A percentile compares a stretch with the other conserved stretches of the same genome.
Conservation (phyloP, 2,329 filamentous ascomycete species). For the Phyllosticta ampelicida region DNA sequence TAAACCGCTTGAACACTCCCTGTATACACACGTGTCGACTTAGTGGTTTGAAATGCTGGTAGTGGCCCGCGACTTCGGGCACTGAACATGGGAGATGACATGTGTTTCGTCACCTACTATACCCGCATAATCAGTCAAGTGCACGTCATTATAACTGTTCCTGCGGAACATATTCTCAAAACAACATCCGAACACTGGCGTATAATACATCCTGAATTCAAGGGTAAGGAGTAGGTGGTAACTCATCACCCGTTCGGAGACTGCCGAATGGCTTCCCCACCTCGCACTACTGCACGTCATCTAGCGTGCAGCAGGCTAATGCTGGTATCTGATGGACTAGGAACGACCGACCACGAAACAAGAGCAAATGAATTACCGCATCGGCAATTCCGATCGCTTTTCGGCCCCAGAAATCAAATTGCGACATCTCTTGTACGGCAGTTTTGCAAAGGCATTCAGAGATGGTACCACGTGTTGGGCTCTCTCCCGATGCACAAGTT, state of each 20-base stretch:
- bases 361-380: background rate
- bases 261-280: no score
- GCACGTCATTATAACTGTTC: background rate
- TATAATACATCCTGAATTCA: no score
- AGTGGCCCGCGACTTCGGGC: no score
- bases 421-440: background rate
- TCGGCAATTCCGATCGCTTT: background rate
- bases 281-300: background rate
- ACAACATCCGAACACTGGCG: no score
- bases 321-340: background rate
- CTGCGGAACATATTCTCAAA: background rate
- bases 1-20: no score
- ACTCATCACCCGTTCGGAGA: no score
- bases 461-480: background rate
- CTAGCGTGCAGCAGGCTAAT: background rate
- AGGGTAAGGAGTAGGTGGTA: no score
- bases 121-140: no score
- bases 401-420: background rate
- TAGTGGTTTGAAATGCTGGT: no score
- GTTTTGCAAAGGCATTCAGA: background rate
- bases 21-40: no score
- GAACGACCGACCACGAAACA: background rate
- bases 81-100: no score
- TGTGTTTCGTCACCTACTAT: no score
- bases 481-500: background rate